Base-by-base conservation (phyloP, 2,329 filamentous ascomycete genomes). In the Cladosporium halotolerans region DNA sequence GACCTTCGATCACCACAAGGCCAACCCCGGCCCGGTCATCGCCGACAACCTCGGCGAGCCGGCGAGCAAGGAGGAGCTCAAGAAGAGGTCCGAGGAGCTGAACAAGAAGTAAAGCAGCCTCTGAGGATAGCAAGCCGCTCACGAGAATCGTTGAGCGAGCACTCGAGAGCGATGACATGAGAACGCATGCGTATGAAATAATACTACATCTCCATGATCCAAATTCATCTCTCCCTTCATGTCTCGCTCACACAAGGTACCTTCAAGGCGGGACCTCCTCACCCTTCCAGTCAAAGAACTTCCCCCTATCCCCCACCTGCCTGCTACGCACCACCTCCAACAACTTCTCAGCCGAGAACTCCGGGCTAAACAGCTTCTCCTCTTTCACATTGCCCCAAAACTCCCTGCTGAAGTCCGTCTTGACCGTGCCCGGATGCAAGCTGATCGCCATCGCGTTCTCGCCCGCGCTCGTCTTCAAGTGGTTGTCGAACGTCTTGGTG, bases 341-440 rank as follows among this genome's bases (percentile, higher is more conserved):
- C 70, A 93, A 70, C 66, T 76, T 79, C 71, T 81, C 79, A 0
- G 81, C 87, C 16, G 85, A 82, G 63, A 79, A 84, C 56, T 84
- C 82, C 1, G 82, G 76, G 55, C 76, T 80, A 60, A 92, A 84
- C 60, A 93, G 70, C 68, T 84, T 83, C 60, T 79, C 75, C 43
- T 75, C 70, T 62, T 75, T 75, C 40, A 86, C 82, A 39, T 76
- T 80, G 0, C 65, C 73, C 88, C 87, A 92, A 65, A 88, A 93
- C 41, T 83, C 82, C 62, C 75, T 78, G 58, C 83, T 89, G 57
- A 95, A 71, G 9, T 79, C 83, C 47, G 88, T 93, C 72, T 79
- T 83, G 45, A 93, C 88, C 1, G 88, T 93, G 2, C 89, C 88
- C 1, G 89, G 89, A 69, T 93, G 89, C 63, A 93, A 77, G 9